phyloP scores from a whole-genome alignment of 768 basidiomycete genomes.

The Coprinellus aureogranulatus region DNA sequence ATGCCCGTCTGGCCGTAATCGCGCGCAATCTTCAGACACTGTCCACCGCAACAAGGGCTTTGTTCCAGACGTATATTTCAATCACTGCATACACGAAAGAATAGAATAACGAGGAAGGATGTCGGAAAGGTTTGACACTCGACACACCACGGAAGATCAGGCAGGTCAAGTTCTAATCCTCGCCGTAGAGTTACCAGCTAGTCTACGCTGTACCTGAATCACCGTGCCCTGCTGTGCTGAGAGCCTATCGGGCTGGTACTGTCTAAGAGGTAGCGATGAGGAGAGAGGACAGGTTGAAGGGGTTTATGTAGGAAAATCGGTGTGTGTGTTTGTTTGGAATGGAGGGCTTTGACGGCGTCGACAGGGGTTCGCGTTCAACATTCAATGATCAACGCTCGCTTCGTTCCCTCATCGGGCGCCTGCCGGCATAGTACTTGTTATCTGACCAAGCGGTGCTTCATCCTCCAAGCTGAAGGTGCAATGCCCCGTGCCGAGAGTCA shows the following conservation, averaged over 20 bases:
- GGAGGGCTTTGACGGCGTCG: neutral
- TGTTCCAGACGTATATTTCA: neutral
- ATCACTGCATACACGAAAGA: neutral
- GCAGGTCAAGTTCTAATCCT: constrained; percentile 4
- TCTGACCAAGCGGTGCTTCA: too few species aligned
- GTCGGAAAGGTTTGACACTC: constrained; percentile 8
- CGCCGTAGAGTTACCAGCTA: neutral
- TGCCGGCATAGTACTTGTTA: too few species aligned
- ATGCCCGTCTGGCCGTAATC: too few species aligned
- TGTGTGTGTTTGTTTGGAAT: neutral
- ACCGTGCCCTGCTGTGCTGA: constrained; percentile 1
- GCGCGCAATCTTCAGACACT: too few species aligned
- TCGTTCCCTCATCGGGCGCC: too few species aligned
- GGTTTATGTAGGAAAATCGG: neutral
- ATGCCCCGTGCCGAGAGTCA: too few species aligned
- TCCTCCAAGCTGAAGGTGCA: too few species aligned
- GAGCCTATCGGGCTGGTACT: constrained; percentile 7
- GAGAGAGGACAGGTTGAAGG: neutral
- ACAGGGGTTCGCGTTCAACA: too few species aligned
- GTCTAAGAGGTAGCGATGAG: constrained; percentile 9
- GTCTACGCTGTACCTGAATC: constrained; percentile 10
- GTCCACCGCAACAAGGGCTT: too few species aligned
- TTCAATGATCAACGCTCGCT: too few species aligned
- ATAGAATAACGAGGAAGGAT: neutral
- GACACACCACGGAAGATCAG: constrained; percentile 2